Conservation (phyloP, 495 filamentous ascomycete genomes). For the Aspergillus cristatus region DNA sequence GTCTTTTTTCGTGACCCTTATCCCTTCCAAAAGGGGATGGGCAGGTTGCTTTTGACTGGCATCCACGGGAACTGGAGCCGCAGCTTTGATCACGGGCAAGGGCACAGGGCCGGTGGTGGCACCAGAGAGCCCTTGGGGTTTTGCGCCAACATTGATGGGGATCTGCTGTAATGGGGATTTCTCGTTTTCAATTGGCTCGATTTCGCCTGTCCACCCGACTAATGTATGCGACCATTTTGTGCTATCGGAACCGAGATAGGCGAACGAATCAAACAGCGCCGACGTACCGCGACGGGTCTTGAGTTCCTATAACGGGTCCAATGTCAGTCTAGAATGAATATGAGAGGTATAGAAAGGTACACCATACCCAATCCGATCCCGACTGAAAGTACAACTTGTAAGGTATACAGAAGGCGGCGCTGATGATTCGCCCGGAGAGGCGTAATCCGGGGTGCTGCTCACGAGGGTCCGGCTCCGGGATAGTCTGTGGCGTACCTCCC, state of each 20-base stretch:
- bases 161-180: slow-evolving; percentile 26
- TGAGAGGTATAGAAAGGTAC: too few relatives aligned
- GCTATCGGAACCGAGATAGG: slow-evolving; percentile 66
- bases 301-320: slow-evolving; percentile 44
- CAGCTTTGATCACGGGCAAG: slow-evolving; percentile 45
- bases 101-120: slow-evolving; percentile 12
- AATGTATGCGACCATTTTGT: slow-evolving; percentile 77
- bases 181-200: slow-evolving; percentile 44
- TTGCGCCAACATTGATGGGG: slow-evolving; percentile 18
- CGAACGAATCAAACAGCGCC: slow-evolving; percentile 80
- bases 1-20: slow-evolving; percentile 56
- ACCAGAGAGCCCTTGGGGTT: slow-evolving; percentile 8
- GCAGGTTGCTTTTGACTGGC: slow-evolving; percentile 40
- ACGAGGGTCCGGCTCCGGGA: slow-evolving; percentile 49
- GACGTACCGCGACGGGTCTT: slow-evolving; percentile 73
- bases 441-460: slow-evolving; percentile 56
- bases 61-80: slow-evolving; percentile 65
- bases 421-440: slow-evolving; percentile 77
- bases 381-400: slow-evolving; percentile 59
- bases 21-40: slow-evolving; percentile 50
- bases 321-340: too few relatives aligned
- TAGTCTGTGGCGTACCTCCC: slow-evolving; percentile 22
- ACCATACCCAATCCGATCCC: slow-evolving; percentile 67
- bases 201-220: slow-evolving; percentile 89
- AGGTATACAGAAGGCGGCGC: slow-evolving; percentile 77